These are phyloP conservation scores for Cubamyces lactineus DNA, from an alignment of 768 basidiomycete species.

Conservation along the genomic window DNA sequence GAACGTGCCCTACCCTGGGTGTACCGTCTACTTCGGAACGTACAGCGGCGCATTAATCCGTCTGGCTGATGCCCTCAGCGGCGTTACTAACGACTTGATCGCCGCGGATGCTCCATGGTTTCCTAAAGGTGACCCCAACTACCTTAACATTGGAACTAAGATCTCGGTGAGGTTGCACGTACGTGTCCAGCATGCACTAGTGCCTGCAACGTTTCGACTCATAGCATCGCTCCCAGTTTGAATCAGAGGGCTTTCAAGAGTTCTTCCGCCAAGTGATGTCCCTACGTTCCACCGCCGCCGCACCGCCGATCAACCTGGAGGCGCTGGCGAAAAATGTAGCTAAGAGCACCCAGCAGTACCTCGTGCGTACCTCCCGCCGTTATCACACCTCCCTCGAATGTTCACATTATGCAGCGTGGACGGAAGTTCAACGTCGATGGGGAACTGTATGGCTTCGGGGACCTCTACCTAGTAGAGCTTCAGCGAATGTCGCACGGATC, in stretches of 20 bases:
- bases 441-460: not conserved
- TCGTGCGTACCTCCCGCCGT: not conserved
- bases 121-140: no score
- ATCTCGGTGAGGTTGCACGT: constrained; percentile 13
- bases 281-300: not conserved
- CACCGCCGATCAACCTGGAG: not conserved
- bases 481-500: not conserved
- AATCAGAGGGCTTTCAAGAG: not conserved
- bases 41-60: no score
- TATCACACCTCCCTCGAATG: not conserved
- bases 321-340: constrained; percentile 5
- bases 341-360: not conserved
- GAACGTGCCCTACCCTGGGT: no score
- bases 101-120: no score
- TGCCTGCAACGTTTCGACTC: not conserved
- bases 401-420: not conserved
- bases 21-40: no score
- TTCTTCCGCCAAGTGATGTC: constrained; percentile 12
- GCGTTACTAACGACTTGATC: no score
- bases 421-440: not conserved
- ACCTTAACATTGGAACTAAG: not conserved
- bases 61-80: no score
- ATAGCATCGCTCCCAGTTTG: not conserved
- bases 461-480: not conserved
- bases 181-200: not conserved